Evolutionary conservation across 768 basidiomycete species (phyloP).

Genomic region (Mycena rebaudengoi): DNA sequence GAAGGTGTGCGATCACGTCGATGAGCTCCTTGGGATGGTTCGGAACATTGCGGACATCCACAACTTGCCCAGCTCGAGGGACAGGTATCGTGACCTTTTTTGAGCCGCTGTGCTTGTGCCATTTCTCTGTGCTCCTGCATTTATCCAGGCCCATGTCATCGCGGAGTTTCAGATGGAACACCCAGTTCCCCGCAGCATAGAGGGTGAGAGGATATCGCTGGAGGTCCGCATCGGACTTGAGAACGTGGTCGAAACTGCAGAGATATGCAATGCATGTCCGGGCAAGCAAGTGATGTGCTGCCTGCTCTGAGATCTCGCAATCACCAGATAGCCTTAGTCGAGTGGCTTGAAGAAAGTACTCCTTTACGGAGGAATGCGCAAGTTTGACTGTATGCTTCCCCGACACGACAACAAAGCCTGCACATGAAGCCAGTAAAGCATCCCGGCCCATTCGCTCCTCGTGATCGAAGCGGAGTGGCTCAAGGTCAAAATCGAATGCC

Average conservation of each 20-base stretch:
- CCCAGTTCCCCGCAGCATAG: background rate
- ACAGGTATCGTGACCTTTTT: too few relatives aligned
- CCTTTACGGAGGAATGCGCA: background rate
- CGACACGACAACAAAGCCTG: background rate
- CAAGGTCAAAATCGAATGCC: constrained; percentile 21
- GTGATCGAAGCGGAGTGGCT: constrained; percentile 13
- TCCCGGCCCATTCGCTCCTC: constrained; percentile 1
- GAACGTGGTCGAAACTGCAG: background rate
- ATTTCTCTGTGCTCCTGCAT: background rate
- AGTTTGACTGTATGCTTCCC: background rate
- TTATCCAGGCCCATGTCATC: background rate
- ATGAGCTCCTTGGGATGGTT: background rate
- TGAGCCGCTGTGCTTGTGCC: too few relatives aligned
- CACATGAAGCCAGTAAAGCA: background rate
- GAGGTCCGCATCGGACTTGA: background rate
- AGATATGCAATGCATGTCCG: constrained; percentile 1
- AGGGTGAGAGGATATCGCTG: background rate
- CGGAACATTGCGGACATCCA: background rate
- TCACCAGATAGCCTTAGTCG: background rate
- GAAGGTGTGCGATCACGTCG: background rate
- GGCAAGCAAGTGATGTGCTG: background rate
- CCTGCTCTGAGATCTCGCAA: background rate
- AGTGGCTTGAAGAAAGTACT: background rate
- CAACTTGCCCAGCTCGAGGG: too few relatives aligned
- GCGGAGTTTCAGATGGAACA: background rate